These are phyloP conservation scores for Dothideomycetes sp. DNA, from an alignment of 2,329 filamentous ascomycete species.

Conservation along the genomic window DNA sequence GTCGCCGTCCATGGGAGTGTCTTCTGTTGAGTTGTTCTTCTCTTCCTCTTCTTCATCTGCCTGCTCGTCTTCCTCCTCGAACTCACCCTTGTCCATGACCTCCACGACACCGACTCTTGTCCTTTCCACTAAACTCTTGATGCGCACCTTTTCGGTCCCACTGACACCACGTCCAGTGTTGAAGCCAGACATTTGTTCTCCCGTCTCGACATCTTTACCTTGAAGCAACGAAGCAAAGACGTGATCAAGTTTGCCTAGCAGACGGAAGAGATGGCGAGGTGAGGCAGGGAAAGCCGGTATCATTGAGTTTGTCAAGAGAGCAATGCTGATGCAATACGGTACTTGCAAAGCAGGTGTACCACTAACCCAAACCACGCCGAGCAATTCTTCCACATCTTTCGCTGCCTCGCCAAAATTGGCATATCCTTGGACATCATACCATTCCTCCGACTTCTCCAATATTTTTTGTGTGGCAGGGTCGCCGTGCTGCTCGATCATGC, in stretches of 20 bases:
- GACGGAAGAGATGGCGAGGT: slow-evolving; percentile 57
- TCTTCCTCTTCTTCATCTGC: slow-evolving; percentile 25
- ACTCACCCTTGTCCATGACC: slow-evolving; percentile 49
- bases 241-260: slow-evolving; percentile 71
- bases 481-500: slow-evolving; percentile 10
- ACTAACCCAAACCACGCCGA: slow-evolving; percentile 78
- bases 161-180: slow-evolving; percentile 54
- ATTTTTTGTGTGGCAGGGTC: slow-evolving; percentile 12
- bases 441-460: slow-evolving; percentile 24
- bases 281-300: slow-evolving; percentile 62
- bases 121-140: slow-evolving; percentile 70
- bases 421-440: slow-evolving; percentile 42
- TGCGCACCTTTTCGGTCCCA: slow-evolving; percentile 81
- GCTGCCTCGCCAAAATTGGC: slow-evolving; percentile 60
- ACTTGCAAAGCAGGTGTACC: slow-evolving; percentile 76
- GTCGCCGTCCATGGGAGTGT: slow-evolving; percentile 38
- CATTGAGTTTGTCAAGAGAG: slow-evolving; percentile 62
- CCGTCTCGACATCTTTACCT: slow-evolving; percentile 57
- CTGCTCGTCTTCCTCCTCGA: slow-evolving; percentile 33
- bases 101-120: slow-evolving; percentile 63
- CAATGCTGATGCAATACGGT: slow-evolving; percentile 72
- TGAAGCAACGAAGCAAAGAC: slow-evolving; percentile 69
- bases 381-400: slow-evolving; percentile 61
- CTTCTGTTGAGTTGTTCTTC: slow-evolving; percentile 26
- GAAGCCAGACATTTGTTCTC: slow-evolving; percentile 61